These are phyloP conservation scores for Daldinia caldariorum DNA, from an alignment of 495 filamentous ascomycete genomes.

Conservation along the genomic window DNA sequence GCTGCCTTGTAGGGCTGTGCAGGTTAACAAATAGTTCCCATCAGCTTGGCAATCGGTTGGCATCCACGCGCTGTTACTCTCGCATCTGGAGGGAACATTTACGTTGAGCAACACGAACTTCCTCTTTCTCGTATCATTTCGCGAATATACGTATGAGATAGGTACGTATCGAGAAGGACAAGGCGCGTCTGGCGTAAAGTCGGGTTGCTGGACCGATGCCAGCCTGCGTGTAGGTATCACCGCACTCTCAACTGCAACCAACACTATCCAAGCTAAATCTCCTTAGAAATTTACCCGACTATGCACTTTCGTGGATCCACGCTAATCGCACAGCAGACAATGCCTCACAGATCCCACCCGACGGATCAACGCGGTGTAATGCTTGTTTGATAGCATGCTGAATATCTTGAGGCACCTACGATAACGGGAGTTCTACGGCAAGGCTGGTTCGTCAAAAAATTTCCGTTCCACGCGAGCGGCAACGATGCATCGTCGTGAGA, in stretches of 20 bases:
- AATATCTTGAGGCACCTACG: background rate
- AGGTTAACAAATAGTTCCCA: background rate
- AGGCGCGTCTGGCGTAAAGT: background rate
- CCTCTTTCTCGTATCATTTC: conserved; percentile 17
- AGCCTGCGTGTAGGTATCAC: conserved; percentile 3
- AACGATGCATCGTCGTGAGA: background rate
- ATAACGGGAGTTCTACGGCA: background rate
- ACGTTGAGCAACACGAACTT: background rate
- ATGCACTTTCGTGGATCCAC: background rate
- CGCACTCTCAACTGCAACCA: background rate
- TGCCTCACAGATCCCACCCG: background rate
- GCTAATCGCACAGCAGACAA: background rate
- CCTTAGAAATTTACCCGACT: background rate
- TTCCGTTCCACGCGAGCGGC: conserved; percentile 1
- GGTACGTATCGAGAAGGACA: conserved; percentile 17
- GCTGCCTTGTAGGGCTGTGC: conserved; percentile 34
- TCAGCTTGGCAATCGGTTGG: background rate
- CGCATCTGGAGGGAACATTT: background rate
- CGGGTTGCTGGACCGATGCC: background rate
- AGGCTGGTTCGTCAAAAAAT: conserved; percentile 6
- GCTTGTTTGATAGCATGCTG: background rate
- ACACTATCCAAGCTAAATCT: background rate
- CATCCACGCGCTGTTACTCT: conserved; percentile 14
- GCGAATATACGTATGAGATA: background rate
- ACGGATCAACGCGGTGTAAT: conserved; percentile 8